Percentiles rank a stretch among this genome's conserved stretches.
phyloP scores from a whole-genome alignment of 352 stramenopile genomes.

The Globisporangium cystogenes region DNA sequence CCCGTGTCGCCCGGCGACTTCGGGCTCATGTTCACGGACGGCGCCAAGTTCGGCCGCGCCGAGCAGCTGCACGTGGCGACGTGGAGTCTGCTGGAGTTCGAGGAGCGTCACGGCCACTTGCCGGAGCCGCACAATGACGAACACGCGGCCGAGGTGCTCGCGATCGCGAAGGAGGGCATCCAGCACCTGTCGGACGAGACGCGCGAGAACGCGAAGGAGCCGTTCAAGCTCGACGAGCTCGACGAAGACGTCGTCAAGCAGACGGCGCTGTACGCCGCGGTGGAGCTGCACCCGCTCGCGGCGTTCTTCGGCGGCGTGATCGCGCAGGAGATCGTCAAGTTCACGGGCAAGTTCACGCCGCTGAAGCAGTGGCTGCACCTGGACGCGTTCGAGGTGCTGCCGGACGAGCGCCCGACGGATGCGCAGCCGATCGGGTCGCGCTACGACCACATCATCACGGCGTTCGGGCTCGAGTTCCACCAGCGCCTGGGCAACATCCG shows the following conservation, averaged over 20 bases:
- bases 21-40: slow-evolving; percentile 84
- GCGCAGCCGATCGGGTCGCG: slow-evolving; percentile 48
- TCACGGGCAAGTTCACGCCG: slow-evolving; percentile 83
- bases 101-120: slow-evolving; percentile 55
- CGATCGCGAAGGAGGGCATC: slow-evolving; percentile 58
- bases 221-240: slow-evolving; percentile 63
- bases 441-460: slow-evolving; percentile 78
- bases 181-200: slow-evolving; percentile 64
- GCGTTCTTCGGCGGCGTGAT: slow-evolving; percentile 80
- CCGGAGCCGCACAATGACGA: slow-evolving; percentile 59
- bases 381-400: slow-evolving; percentile 78
- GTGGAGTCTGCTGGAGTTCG: slow-evolving; percentile 80
- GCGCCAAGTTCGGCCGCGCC: slow-evolving; percentile 81
- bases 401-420: slow-evolving; percentile 52
- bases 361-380: slow-evolving; percentile 84
- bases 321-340: slow-evolving; percentile 86
- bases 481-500: slow-evolving; percentile 54
- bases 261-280: slow-evolving; percentile 42
- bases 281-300: slow-evolving; percentile 78
- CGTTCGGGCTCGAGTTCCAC: slow-evolving; percentile 69
- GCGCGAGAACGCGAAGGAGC: slow-evolving; percentile 31
- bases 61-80: slow-evolving; percentile 75
- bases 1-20: slow-evolving; percentile 66
- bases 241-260: slow-evolving; percentile 64
- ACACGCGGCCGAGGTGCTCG: slow-evolving; percentile 58